These are phyloP conservation scores for Debaryomyces robertsiae DNA, from an alignment of 1,139 yeast genomes.

Conservation along the genomic window DNA sequence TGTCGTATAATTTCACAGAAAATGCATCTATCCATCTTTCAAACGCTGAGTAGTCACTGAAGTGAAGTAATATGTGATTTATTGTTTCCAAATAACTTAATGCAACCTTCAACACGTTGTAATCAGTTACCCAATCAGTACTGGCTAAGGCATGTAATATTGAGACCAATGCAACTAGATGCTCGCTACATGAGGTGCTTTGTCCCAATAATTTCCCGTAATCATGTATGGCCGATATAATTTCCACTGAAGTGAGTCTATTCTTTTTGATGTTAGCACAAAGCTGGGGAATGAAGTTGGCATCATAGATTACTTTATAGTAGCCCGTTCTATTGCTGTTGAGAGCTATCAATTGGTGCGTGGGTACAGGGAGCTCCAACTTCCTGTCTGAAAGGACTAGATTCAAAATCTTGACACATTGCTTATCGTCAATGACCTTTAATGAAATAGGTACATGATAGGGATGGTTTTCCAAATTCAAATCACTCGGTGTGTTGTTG, in stretches of 20 bases:
- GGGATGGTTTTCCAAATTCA: slow-evolving; percentile 45
- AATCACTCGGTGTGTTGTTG: slow-evolving; percentile 25
- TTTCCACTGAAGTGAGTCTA: slow-evolving; percentile 29
- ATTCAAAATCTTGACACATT: slow-evolving; percentile 36
- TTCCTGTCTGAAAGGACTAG: slow-evolving; percentile 53
- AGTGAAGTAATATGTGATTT: slow-evolving; percentile 31
- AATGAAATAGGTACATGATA: slow-evolving; percentile 57
- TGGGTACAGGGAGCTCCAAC: slow-evolving; percentile 34
- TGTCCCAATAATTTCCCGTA: slow-evolving; percentile 36
- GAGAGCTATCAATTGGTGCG: slow-evolving; percentile 26
- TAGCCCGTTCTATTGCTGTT: slow-evolving; percentile 53
- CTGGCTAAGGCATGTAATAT: slow-evolving; percentile 28
- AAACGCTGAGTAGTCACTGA: slow-evolving; percentile 27
- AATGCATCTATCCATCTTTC: slow-evolving; percentile 25
- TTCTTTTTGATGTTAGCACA: slow-evolving; percentile 25
- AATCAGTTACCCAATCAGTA: slow-evolving; percentile 25
- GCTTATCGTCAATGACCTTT: slow-evolving; percentile 28
- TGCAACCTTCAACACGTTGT: slow-evolving; percentile 31
- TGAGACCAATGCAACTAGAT: slow-evolving; percentile 31
- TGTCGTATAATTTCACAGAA: slow-evolving; percentile 21
- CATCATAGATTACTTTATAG: slow-evolving; percentile 37
- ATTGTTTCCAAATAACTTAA: slow-evolving; percentile 37
- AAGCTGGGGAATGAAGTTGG: slow-evolving; percentile 26
- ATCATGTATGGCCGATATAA: slow-evolving; percentile 39
- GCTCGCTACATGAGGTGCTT: slow-evolving; percentile 21